Evolutionary conservation across 495 filamentous ascomycete genomes (phyloP), one percentile per base, ranked within the genome.

Genomic region (Lasiosphaeria ovina): DNA sequence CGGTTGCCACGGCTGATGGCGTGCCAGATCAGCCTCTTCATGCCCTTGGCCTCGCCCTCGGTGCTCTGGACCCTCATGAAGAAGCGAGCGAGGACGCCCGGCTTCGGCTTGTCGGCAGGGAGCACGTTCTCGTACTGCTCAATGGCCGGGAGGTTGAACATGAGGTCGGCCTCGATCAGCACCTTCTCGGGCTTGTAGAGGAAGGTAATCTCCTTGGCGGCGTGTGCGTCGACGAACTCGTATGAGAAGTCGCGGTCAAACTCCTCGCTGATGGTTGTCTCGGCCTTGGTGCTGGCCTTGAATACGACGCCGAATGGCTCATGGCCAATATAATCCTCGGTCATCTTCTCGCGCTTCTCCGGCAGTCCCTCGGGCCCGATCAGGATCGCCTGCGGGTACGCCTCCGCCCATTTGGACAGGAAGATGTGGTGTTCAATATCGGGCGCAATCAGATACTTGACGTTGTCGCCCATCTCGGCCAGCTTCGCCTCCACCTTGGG

Each of bases 351-450:
- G 4, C 93, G 87, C 76, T 96, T 95, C 77, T 93, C 93, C 50
- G 83, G 85, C 3, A 98, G 82, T 0, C 93, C 93, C 66, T 95
- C 89, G 5, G 90, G 90, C 0, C 87, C 93, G 64, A 98, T 81
- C 45, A 98, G 81, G 58, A 85, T 83, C 7, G 94, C 92, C 24
- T 81, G 63, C 0, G 92, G 92, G 72, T 81, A 98, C 5, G 83
- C 90, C 16, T 81, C 74, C 60, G 89, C 84, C 95, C 94, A 98
- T 11, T 88, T 75, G 1, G 88, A 86, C 16, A 98, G 69, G 76
- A 90, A 92, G 69, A 98, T 89, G 80, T 98, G 93, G 74, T 98
- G 94, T 74, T 97, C 89, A 17, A 92, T 83, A 69, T 98, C 94
- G 17, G 86, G 81, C 4, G 93, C 92, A 10, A 92, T 81, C 60